These are phyloP conservation scores for Pythium sukuiense DNA, from an alignment of 352 stramenopile species.

Conservation along the genomic window DNA sequence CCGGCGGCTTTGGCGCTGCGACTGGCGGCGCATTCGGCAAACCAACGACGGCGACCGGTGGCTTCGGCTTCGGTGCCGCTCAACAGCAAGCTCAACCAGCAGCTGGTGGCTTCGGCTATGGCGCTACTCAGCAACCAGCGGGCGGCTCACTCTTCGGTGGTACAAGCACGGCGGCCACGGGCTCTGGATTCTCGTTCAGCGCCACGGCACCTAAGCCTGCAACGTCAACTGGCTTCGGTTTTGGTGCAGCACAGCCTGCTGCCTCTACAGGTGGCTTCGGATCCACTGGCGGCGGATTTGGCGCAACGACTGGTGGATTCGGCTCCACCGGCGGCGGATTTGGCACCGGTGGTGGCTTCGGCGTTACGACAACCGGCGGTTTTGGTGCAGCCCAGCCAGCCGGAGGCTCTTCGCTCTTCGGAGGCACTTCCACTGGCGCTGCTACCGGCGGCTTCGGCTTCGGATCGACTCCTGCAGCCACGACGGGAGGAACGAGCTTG, in stretches of 20 bases:
- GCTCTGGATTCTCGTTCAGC: conserved; percentile 21
- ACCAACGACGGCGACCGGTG: conserved; percentile 5
- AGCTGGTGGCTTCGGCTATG: conserved; percentile 23
- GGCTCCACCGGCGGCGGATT: conserved; percentile 21
- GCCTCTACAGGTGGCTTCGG: conserved; percentile 23
- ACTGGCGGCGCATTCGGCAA: conserved; percentile 26
- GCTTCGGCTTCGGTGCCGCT: conserved; percentile 26
- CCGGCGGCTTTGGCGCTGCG: conserved; percentile 37
- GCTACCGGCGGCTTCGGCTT: conserved; percentile 20
- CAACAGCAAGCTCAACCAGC: background rate
- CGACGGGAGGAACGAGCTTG: conserved; percentile 18
- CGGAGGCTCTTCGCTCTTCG: conserved; percentile 20
- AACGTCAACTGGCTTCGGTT: conserved; percentile 23
- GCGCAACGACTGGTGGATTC: conserved; percentile 12
- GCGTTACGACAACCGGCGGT: background rate
- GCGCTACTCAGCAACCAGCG: conserved; percentile 24
- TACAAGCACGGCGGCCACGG: conserved; percentile 28
- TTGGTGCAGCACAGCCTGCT: conserved; percentile 5
- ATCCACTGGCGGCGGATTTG: conserved; percentile 18
- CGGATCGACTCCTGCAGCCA: conserved; percentile 5
- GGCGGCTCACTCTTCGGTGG: conserved; percentile 48
- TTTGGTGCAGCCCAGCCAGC: conserved; percentile 19
- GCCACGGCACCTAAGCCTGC: conserved; percentile 15
- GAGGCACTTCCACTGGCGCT: background rate
- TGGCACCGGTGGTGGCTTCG: conserved; percentile 12